Evolutionary conservation across 257 asterid genomes (phyloP).

Genomic region (Nicotiana knightiana): DNA sequence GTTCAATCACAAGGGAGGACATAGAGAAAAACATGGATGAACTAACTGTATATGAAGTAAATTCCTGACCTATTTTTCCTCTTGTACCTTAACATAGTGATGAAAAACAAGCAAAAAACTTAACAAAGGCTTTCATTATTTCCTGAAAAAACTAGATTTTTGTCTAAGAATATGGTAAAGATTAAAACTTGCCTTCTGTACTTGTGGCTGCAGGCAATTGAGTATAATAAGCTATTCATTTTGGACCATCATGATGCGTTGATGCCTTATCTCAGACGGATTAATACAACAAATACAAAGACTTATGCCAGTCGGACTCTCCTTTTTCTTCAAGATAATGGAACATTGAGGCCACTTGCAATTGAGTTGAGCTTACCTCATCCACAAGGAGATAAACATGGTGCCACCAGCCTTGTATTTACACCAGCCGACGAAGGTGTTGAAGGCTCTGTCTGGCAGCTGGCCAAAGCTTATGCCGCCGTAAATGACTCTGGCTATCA

Average conservation of each 20-base stretch:
- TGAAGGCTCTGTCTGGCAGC: conserved; percentile 73
- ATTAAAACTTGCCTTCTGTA: background rate
- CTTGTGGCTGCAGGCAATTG: conserved; percentile 43
- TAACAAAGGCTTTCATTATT: background rate
- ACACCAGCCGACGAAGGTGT: conserved; percentile 65
- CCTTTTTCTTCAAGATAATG: conserved; percentile 68
- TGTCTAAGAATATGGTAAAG: background rate
- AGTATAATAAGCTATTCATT: conserved; percentile 48
- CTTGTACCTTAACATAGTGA: background rate
- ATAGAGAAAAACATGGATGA: conserved; percentile 64
- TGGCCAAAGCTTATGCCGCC: conserved; percentile 87
- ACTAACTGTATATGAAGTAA: conserved; percentile 57
- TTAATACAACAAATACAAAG: conserved; percentile 60
- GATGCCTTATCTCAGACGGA: conserved; percentile 69
- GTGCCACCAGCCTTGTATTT: conserved; percentile 58
- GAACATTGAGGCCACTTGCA: conserved; percentile 80
- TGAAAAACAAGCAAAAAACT: background rate
- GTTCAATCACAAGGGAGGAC: conserved; percentile 49
- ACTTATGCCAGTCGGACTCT: conserved; percentile 80
- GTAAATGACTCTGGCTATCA: conserved; percentile 92
- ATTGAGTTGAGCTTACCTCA: conserved; percentile 87
- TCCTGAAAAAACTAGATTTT: background rate
- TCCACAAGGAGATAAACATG: conserved; percentile 46
- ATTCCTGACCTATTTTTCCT: conserved; percentile 1
- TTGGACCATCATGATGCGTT: conserved; percentile 82